Base-by-base conservation (phyloP, 768 basidiomycete genomes). In the Agrocybe chaxingu region DNA sequence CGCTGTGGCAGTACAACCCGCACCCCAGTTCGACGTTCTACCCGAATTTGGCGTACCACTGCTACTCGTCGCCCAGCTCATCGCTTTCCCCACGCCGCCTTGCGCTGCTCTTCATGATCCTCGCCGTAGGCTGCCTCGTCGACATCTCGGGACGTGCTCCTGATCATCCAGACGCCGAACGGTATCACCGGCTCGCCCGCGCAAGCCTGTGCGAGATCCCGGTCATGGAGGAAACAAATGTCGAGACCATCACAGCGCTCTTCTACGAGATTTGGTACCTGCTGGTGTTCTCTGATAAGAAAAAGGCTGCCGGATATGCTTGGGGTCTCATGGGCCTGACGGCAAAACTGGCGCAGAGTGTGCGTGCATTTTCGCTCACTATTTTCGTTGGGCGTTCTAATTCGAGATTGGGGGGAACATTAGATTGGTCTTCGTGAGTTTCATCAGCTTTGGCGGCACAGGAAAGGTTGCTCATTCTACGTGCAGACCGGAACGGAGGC, bases 1-100 rank as follows among this genome's bases (percentile, higher is more conserved):
- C 83, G 19, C 71, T 84, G 49, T 86, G 84, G 85, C 83, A 85
- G 78, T 81, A 81, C 69, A 85, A 84, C 59, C 81, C 84, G 36
- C 81, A 84, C 61, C 77, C 80, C 37, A 80, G 78, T 65, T 75
- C 79, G 54, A 81, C 80, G 0, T 84, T 83, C 68, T 78, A 84
- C 57, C 80, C 80, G 35, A 85, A 82, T 60, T 73, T 86, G 44
- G 70, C 80, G 2, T 80, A 85, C 55, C 82, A 84, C 62, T 79
- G 82, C 42, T 87, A 86, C 66, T 75, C 73, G 13, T 74, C 74
- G 16, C 70, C 79, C 36, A 65, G 74, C 30, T 60, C 72, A 47
- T 76, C 79, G 36, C 72, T 85, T 42, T 81, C 79, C 55, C 80
- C 85, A 18, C 77, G 85, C 45, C 74, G 84, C 32, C 73, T 87